Evolutionary conservation across 805 yeast genomes (phyloP), one percentile per base, ranked within the genome.

Genomic region (Monosporozyma siamensis): DNA sequence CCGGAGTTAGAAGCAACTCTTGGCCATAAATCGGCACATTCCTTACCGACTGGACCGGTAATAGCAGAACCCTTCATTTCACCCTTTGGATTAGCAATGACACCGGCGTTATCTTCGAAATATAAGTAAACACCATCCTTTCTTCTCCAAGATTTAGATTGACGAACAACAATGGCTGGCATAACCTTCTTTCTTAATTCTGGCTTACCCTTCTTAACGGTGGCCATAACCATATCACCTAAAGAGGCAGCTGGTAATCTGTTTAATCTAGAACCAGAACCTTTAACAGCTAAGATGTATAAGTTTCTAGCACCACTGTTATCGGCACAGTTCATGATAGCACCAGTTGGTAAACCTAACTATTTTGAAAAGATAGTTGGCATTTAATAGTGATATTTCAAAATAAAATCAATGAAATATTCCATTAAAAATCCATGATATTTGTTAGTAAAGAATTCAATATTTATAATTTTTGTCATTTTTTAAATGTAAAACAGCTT

Each of bases 51-150:
- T 68, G 99, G 99, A 74, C 99, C 99, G 68, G 99, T 94, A 72
- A 92, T 92, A 68, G 98, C 99, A 61, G 98, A 94, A 77, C 99
- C 99, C 82, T 92, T 92, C 98, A 94, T 92, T 77, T 92, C 99
- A 80, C 99, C 99, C 92, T 92, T 92, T 70, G 99, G 98, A 79
- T 92, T 92, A 72, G 92, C 98, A 69, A 92, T 92, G 73, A 94
- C 99, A 82, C 98, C 98, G 58, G 99, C 99, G 69, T 92, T 92
- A 78, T 92, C 99, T 82, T 92, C 99, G 65, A 92, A 92, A 87
- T 92, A 92, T 73, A 92, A 87, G 89, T 72, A 92, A 64, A 88
- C 84, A 84, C 99, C 99, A 69, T 92, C 99, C 82, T 82, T 90
- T 84, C 99, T 87, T 90, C 99, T 90, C 99, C 99, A 92, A 59